These are phyloP conservation scores for Fonsecaea monophora DNA, from an alignment of 2,329 filamentous ascomycete genomes.

Conservation along the genomic window DNA sequence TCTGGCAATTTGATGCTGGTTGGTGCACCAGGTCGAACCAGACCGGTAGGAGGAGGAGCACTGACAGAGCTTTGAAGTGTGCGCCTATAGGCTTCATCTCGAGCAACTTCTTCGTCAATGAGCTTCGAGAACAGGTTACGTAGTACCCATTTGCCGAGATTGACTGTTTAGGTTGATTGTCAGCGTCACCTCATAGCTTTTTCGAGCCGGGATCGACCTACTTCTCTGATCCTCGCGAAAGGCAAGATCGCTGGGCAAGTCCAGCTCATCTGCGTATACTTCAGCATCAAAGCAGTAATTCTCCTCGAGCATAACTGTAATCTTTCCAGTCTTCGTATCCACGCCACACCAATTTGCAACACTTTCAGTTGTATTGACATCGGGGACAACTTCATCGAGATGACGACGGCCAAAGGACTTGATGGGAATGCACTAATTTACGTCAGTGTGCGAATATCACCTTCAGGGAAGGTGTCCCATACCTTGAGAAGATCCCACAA, in stretches of 20 bases:
- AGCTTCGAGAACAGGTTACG: constrained; percentile 89
- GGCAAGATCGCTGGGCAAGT: constrained; percentile 73
- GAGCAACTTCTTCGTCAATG: constrained; percentile 86
- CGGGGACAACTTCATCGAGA: constrained; percentile 85
- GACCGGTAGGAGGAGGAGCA: constrained; percentile 56
- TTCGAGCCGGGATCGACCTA: constrained; percentile 53
- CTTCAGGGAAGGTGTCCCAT: constrained; percentile 42
- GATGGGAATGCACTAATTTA: constrained; percentile 76
- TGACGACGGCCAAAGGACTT: constrained; percentile 93
- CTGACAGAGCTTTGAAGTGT: constrained; percentile 66
- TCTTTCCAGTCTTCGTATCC: constrained; percentile 87
- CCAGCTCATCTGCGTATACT: constrained; percentile 90
- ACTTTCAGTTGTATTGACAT: constrained; percentile 85
- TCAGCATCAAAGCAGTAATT: constrained; percentile 98
- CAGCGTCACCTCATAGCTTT: constrained; percentile 23
- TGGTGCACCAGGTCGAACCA: constrained; percentile 37
- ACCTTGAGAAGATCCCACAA: constrained; percentile 93
- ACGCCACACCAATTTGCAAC: constrained; percentile 97
- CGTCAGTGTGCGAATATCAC: constrained; percentile 12
- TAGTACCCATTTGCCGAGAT: constrained; percentile 94
- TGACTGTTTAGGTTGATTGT: constrained; percentile 65
- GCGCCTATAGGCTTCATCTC: constrained; percentile 76
- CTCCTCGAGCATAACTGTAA: constrained; percentile 89
- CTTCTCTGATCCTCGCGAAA: constrained; percentile 94
- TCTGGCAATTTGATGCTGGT: constrained; percentile 35